Evolutionary conservation across 1,284 basidiomycete genomes (phyloP).

Genomic region (Ceratobasidium sp.): DNA sequence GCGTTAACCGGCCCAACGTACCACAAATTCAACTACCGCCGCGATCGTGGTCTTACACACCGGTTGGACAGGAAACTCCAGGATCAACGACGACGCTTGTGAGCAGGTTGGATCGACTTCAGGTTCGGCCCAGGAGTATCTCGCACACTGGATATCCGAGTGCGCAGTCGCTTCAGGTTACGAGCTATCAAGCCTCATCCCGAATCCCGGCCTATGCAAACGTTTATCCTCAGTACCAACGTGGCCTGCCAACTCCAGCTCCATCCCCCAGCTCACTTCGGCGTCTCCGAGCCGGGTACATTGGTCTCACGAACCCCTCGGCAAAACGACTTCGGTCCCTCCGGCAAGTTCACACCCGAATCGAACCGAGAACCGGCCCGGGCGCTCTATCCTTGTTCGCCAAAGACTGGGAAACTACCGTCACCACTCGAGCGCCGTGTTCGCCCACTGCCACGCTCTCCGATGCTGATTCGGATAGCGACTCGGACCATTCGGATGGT

Average conservation of each 20-base stretch:
- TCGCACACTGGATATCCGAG: neutral
- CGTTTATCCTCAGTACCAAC: neutral
- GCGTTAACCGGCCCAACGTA: neutral
- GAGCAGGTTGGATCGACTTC: neutral
- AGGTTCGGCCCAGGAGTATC: neutral
- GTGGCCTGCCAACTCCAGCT: neutral
- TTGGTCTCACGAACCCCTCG: constrained; percentile 38
- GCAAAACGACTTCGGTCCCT: constrained; percentile 42
- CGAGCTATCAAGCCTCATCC: neutral
- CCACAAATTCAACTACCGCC: neutral
- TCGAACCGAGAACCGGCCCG: neutral
- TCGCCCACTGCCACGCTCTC: constrained; percentile 39
- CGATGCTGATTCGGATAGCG: constrained; percentile 31
- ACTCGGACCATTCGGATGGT: constrained; percentile 34
- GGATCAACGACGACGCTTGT: neutral
- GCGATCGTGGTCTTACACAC: constrained; percentile 2
- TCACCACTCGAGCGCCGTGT: neutral
- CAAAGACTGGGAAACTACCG: constrained; percentile 13
- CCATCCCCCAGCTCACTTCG: constrained; percentile 29
- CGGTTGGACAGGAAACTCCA: neutral
- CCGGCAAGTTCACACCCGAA: constrained; percentile 6
- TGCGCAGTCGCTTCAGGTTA: neutral
- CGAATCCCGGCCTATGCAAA: neutral
- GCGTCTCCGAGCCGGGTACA: constrained; percentile 28
- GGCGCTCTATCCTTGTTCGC: constrained; percentile 22